phyloP scores from a whole-genome alignment of 192 early-diverging fungal genomes.

The Chytriomyces confervae region DNA sequence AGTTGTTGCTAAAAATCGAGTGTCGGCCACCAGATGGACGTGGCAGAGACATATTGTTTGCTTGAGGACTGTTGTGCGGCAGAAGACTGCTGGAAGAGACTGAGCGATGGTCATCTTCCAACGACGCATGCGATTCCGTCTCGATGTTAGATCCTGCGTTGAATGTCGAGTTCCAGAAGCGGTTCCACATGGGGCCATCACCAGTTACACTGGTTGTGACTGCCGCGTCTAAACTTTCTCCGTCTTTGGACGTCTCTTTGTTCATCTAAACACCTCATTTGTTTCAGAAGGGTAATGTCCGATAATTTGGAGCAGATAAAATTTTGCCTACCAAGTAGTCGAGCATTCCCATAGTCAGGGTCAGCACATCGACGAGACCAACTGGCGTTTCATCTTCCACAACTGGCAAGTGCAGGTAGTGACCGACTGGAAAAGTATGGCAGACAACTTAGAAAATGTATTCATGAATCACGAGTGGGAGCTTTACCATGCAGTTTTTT shows the following conservation, averaged over 20 bases:
- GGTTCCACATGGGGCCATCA: slow-evolving; percentile 53
- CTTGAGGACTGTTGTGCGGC: background rate
- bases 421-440: slow-evolving; percentile 30
- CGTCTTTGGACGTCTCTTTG: slow-evolving; percentile 23
- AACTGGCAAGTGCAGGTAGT: slow-evolving; percentile 58
- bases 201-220: background rate
- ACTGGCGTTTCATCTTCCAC: slow-evolving; percentile 45
- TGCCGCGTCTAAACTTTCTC: background rate
- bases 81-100: background rate
- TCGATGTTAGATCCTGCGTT: slow-evolving; percentile 27
- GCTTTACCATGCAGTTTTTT: slow-evolving; percentile 57
- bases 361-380: slow-evolving; percentile 60
- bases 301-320: too few relatives aligned
- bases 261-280: too few relatives aligned
- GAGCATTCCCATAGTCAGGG: slow-evolving; percentile 54
- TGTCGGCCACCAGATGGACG: background rate
- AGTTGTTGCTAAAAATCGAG: background rate
- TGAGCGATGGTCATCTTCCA: slow-evolving; percentile 12
- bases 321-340: slow-evolving; percentile 37
- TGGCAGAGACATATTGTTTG: background rate
- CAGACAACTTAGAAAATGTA: background rate
- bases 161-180: slow-evolving; percentile 54
- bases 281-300: too few relatives aligned
- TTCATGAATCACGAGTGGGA: background rate
- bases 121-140: slow-evolving; percentile 15